Base-by-base conservation (phyloP, 1,139 yeast species). In the Nematodospora anomalae region DNA sequence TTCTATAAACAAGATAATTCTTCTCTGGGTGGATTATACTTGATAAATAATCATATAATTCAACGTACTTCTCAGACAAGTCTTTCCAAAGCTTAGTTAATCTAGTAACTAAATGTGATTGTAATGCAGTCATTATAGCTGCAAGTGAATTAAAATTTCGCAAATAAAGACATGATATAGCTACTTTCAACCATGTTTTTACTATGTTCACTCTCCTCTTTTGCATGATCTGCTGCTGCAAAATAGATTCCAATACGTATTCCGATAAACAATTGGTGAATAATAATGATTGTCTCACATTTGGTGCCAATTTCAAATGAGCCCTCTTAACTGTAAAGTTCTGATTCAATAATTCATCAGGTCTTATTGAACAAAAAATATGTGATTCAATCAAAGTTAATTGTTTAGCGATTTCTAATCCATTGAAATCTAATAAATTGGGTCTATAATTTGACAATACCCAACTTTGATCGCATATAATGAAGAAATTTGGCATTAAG, bases 131-230 rank as follows among this genome's bases (percentile, higher is more conserved):
- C 57, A 89, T 77, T 36, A 90, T 85, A 0, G 96, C 86, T n/a
- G 96, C 92, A 40, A 88, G 66, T 0, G 95, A 81, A 58, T 90
- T 90, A 65, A 83, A 87, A 56, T 89, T 89, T 42, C 94, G 71
- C 52, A 88, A 67, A 50, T 85, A 84, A 37, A 83, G 69, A 51
- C 95, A 81, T n/a, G 90, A 83, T 40, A 85, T 75, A 0, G 95
- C 92, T 30, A 88, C 74, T 52, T 85, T 86, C 45, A 90, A 67
- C 97, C 97, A 90, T 14, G 80, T 78, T 55, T 83, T 83, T 26
- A 89, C 62, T 33, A 77, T 67, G 47, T 78, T 80, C 29, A 76
- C 68, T 44, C 90, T 67, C 52, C 71, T 65, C 63, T 76, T 70
- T 41, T 62, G 51, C 43, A 60, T 58, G 61, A 76, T 45, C 11